Base-by-base conservation (phyloP, 1,139 yeast species). In the Kurtzmaniella quercitrusa region DNA sequence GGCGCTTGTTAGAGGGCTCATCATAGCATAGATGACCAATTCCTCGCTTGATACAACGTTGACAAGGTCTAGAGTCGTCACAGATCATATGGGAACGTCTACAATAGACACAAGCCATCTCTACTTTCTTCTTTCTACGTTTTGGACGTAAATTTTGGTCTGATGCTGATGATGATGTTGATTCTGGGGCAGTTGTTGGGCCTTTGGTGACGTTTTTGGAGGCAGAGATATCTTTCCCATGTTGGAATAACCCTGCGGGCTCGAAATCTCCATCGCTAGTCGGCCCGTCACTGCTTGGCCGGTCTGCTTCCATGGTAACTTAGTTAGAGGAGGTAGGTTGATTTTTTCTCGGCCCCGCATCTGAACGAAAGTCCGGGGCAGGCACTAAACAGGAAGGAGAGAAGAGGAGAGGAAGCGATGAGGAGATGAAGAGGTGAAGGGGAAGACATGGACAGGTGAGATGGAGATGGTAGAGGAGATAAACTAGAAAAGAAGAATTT, bases 41-140 rank as follows among this genome's bases (percentile, higher is more conserved):
- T 37, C 88, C 89, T 50, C 98, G 70, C 60, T 87, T 88, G 17
- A 90, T 75, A 63, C 98, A 91, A 43, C 97, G 69, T 43, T 82
- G 79, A 60, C 98, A 91, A 1, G 98, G 98, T 46, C 97, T 70
- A 12, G 80, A 70, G 37, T 81, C 85, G 59, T 90, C 96, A 65
- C 98, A 91, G 27, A 90, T 87, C 94, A 91, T 89, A 61, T 91
- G 98, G 1, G 96, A 88, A 40, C 98, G 70, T 41, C 97, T 77
- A 58, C 98, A 91, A 59, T 88, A 91, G 2, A 91, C 87, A 66
- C 98, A 91, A 0, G 98, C 96, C 46, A 76, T 69, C 25, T 70
- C 79, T 25, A 79, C 82, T 57, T 78, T 82, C 63, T 79, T 79
- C 61, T 78, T 77, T 43, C 76, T 59, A 48, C 65, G 52, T 39